Base-by-base conservation (phyloP, 192 early-diverging fungal genomes). In the Backusella parvicylindrica region DNA sequence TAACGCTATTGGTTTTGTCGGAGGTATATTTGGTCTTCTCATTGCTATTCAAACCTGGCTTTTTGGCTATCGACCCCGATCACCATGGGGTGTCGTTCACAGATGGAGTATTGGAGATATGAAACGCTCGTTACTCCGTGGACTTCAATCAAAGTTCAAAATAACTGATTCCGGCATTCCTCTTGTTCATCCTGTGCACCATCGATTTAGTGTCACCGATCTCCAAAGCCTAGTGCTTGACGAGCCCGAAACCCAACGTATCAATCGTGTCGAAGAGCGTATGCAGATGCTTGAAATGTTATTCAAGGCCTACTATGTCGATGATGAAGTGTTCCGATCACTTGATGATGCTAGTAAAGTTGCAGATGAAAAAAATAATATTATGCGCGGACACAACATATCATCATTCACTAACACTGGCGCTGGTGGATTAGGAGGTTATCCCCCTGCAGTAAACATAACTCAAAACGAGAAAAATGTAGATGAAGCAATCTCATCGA, bases 301-400 rank as follows among this genome's bases (percentile, higher is more conserved):
- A 7, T 80, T 80, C 66, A 80, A 80, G 71, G 79, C 79, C 32
- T 80, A 80, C 37, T 80, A 80, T 73, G 75, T 80, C 13, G 79
- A 80, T 65, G 79, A 80, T 43, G 79, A 80, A 73, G 73, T 80
- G 8, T 80, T 80, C 49, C 70, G 79, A 64, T 75, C 73, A 6
- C 69, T 80, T 28, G 79, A 80, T 56, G 75, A 72, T 67, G 79
- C 79, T 37, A 80, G 68, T 38, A 74, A 71, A n/a, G 64, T 40
- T 60, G 3, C 8, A 60, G 26, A 60, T 2, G 26, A 60, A 60
- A 60, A 60, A 12, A 60, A 60, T 30, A 28, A 60, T 26, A 4
- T 23, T 28, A 13, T 60, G 21, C 23, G 53, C 11, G 23, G 53
- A 28, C 23, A 60, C 26, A 60, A 60, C 53, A 60, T 60, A 60